Percentiles rank a stretch among this genome's conserved stretches.
Evolutionary conservation across 139 green algal genomes (phyloP).

Genomic region (Yamagishiella unicocca): DNA sequence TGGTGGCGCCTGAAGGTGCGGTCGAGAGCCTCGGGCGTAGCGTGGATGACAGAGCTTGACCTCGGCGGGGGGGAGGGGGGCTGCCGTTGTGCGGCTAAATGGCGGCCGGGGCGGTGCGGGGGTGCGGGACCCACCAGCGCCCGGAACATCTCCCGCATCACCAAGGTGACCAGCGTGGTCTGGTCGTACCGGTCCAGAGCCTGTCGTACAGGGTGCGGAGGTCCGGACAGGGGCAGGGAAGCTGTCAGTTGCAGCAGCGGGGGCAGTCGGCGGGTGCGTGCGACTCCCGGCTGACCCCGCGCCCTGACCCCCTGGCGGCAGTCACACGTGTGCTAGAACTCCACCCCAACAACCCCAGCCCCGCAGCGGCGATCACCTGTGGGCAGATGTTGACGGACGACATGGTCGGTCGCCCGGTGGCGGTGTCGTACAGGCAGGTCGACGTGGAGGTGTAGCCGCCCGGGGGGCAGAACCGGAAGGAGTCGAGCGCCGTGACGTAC

Average conservation of each 20-base stretch:
- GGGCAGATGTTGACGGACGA: conserved; percentile 36
- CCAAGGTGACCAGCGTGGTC: not conserved
- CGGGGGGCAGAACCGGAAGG: not conserved
- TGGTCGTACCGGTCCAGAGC: conserved; percentile 8
- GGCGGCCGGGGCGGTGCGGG: no score
- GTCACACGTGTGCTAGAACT: no score
- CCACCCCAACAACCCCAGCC: no score
- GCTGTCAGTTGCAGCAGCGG: no score
- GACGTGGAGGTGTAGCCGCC: not conserved
- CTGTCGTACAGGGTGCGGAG: not conserved
- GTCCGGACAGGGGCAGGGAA: not conserved
- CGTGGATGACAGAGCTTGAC: no score
- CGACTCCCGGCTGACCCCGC: no score
- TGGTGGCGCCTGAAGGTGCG: no score
- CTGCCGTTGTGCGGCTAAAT: no score
- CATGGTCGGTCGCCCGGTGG: conserved; percentile 19
- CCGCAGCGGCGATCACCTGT: not conserved
- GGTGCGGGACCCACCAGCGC: conserved; percentile 3
- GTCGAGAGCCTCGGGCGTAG: no score
- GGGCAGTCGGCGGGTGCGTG: no score
- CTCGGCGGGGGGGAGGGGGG: no score
- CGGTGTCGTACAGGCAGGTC: conserved; percentile 32
- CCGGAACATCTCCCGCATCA: not conserved
- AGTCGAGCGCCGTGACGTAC: conserved; percentile 6
- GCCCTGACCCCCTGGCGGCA: no score